Evolutionary conservation across 805 yeast species (phyloP).

Genomic region (Pichia scutulata): DNA sequence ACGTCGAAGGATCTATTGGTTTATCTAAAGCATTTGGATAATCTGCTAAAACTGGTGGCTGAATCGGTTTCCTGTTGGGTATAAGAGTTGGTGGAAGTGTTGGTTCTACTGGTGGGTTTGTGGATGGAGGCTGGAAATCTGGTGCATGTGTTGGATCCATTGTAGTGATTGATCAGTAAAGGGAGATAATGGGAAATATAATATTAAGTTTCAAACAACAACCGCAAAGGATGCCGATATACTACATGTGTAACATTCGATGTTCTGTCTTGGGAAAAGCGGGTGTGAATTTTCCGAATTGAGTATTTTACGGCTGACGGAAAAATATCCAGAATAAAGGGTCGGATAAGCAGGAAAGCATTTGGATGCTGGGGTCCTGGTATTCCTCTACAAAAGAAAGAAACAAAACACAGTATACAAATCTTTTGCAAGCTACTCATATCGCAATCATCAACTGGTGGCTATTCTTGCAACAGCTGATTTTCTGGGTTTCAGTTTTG

Average conservation of each 20-base stretch:
- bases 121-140: constrained; percentile 78
- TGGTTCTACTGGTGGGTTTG: constrained; percentile 52
- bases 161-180: neutral
- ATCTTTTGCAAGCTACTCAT: too few species aligned
- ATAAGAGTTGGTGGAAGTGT: constrained; percentile 60
- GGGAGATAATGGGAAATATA: too few species aligned
- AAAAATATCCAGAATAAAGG: too few species aligned
- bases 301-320: neutral
- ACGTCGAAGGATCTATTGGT: constrained; percentile 39
- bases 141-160: constrained; percentile 92
- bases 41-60: constrained; percentile 72
- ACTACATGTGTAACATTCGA: too few species aligned
- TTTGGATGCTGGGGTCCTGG: neutral
- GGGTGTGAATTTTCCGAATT: neutral
- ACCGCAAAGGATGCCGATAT: neutral
- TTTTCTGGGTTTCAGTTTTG: too few species aligned
- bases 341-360: neutral
- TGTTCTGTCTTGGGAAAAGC: neutral
- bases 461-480: too few species aligned
- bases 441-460: neutral
- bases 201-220: neutral
- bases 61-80: constrained; percentile 71
- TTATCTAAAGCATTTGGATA: constrained; percentile 64
- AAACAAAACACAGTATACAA: too few species aligned
- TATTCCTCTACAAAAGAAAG: neutral